Percentiles rank a stretch among this genome's conserved stretches.
phyloP scores from a whole-genome alignment of 441 rosid genomes.

The Euphorbia celastroides region DNA sequence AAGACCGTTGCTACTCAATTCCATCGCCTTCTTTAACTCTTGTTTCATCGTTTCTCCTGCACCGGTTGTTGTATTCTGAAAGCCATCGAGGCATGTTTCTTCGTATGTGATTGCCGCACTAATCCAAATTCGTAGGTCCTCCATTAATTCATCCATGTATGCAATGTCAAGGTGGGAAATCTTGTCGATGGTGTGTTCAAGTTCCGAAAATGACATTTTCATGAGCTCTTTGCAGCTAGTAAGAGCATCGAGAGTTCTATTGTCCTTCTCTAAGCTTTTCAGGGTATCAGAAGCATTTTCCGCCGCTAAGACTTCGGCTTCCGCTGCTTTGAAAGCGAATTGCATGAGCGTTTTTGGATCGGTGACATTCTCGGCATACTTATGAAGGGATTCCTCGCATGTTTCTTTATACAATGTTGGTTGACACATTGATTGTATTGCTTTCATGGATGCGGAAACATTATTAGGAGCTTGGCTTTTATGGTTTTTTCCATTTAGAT shows the following conservation, averaged over 20 bases:
- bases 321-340: constrained; percentile 45
- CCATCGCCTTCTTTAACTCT: constrained; percentile 40
- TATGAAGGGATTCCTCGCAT: constrained; percentile 42
- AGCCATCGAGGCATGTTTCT: constrained; percentile 77
- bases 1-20: constrained; percentile 56
- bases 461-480: neutral
- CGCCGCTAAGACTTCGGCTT: constrained; percentile 37
- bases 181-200: constrained; percentile 34
- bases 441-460: constrained; percentile 43
- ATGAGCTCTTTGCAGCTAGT: constrained; percentile 55
- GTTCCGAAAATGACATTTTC: constrained; percentile 48
- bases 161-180: constrained; percentile 32
- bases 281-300: constrained; percentile 37
- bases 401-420: constrained; percentile 49
- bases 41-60: constrained; percentile 49
- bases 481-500: neutral
- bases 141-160: constrained; percentile 27
- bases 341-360: constrained; percentile 59
- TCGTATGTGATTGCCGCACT: constrained; percentile 67
- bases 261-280: constrained; percentile 47
- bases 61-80: constrained; percentile 35
- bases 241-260: constrained; percentile 49
- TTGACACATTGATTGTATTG: constrained; percentile 58
- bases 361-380: constrained; percentile 32
- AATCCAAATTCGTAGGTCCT: constrained; percentile 56